These are phyloP conservation scores for Malassezia restricta DNA, from an alignment of 1,284 basidiomycete species.

Conservation along the genomic window DNA sequence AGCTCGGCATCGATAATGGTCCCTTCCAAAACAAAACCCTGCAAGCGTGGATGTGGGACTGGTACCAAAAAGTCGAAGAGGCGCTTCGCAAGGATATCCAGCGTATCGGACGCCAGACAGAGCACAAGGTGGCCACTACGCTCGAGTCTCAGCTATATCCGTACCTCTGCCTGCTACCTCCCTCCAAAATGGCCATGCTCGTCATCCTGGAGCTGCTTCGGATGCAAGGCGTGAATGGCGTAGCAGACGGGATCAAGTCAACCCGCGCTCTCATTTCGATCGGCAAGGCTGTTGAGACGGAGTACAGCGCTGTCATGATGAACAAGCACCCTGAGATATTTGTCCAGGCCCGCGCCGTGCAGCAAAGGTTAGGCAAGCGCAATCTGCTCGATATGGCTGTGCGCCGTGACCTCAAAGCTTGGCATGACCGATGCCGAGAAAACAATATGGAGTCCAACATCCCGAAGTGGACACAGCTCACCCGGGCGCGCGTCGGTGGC, in stretches of 20 bases:
- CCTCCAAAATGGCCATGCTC: constrained; percentile 72
- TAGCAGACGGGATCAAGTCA: constrained; percentile 78
- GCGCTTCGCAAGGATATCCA: constrained; percentile 23
- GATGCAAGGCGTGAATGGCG: constrained; percentile 63
- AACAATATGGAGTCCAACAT: constrained; percentile 52
- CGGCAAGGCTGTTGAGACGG: constrained; percentile 73
- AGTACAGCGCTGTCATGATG: constrained; percentile 45
- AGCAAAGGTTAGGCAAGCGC: constrained; percentile 21
- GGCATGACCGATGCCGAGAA: constrained; percentile 54
- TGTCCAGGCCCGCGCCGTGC: constrained; percentile 25
- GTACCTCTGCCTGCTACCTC: constrained; percentile 64
- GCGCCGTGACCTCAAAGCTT: constrained; percentile 28
- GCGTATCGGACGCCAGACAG: constrained; percentile 12
- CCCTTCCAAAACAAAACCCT: constrained; percentile 28
- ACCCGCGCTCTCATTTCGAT: constrained; percentile 69
- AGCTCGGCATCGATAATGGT: constrained; percentile 27
- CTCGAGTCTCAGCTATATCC: constrained; percentile 47
- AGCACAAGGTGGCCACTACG: background rate
- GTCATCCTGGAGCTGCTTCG: constrained; percentile 84
- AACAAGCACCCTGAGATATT: constrained; percentile 31
- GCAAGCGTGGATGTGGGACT: constrained; percentile 45
- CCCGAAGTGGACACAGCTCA: constrained; percentile 59
- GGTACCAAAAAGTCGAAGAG: constrained; percentile 35
- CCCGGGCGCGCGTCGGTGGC: constrained; percentile 67
- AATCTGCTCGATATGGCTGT: constrained; percentile 28